phyloP scores from a whole-genome alignment of 176 grass and related monocot genomes.

The Otatea glauca region DNA sequence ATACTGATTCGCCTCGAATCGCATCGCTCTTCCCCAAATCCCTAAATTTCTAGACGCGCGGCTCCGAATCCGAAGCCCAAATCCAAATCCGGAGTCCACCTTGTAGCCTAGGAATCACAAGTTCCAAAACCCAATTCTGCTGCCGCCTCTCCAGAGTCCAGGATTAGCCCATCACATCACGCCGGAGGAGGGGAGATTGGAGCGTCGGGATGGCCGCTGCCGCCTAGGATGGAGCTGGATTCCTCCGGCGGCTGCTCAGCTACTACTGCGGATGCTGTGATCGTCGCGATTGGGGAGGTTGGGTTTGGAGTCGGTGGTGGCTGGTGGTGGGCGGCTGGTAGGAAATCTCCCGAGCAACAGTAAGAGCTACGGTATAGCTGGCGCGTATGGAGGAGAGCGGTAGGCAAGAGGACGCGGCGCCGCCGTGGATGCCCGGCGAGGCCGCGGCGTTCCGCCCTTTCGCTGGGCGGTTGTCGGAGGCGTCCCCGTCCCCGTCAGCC shows the following conservation, averaged over 20 bases:
- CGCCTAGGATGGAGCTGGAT: slow-evolving; percentile 67
- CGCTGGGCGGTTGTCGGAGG: background rate
- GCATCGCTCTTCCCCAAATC: background rate
- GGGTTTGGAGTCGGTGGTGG: slow-evolving; percentile 17
- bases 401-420: slow-evolving; percentile 31
- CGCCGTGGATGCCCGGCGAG: slow-evolving; percentile 54
- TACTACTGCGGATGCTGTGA: slow-evolving; percentile 49
- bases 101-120: background rate
- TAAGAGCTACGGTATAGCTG: slow-evolving; percentile 21
- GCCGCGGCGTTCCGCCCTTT: slow-evolving; percentile 53
- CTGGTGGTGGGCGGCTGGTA: slow-evolving; percentile 18
- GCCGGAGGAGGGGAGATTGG: slow-evolving; percentile 37
- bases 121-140: slow-evolving; percentile 19
- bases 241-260: slow-evolving; percentile 51
- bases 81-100: slow-evolving; percentile 43
- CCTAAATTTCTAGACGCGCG: background rate
- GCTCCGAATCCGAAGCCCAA: slow-evolving; percentile 4
- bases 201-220: slow-evolving; percentile 41
- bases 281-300: slow-evolving; percentile 23
- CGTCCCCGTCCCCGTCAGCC: slow-evolving; percentile 20
- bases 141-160: background rate
- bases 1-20: background rate
- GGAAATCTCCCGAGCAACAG: slow-evolving; percentile 26
- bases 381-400: slow-evolving; percentile 42
- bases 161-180: background rate